phyloP scores from a whole-genome alignment of 2,329 filamentous ascomycete genomes.

The Diaporthe humulicola region DNA sequence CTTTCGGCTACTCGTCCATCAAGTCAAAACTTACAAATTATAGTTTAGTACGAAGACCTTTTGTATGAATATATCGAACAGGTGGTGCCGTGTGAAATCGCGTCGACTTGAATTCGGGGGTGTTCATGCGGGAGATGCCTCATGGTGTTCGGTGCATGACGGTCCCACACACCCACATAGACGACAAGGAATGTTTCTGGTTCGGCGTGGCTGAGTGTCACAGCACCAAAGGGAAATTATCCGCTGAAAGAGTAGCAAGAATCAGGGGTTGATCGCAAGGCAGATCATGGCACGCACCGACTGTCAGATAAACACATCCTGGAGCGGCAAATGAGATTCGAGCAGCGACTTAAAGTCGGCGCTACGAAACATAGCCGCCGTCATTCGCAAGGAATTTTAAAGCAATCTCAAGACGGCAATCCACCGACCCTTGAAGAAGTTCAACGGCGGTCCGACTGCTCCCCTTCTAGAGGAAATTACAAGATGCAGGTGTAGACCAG shows the following conservation, averaged over 20 bases:
- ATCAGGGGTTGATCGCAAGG: neutral
- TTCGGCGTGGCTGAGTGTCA: neutral
- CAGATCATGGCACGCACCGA: too few species aligned
- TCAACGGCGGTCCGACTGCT: neutral
- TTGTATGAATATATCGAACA: too few species aligned
- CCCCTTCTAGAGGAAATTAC: neutral
- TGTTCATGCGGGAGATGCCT: neutral
- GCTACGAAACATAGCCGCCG: neutral
- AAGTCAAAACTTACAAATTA: too few species aligned
- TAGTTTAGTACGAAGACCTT: too few species aligned
- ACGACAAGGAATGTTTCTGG: neutral
- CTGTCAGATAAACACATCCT: neutral
- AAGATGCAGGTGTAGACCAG: neutral
- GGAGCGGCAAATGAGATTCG: neutral
- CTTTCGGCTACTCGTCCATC: too few species aligned
- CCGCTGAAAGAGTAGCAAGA: too few species aligned
- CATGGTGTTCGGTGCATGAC: neutral
- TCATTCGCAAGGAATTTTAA: neutral
- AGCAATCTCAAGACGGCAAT: neutral
- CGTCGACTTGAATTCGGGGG: neutral
- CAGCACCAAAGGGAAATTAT: too few species aligned
- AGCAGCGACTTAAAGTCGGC: neutral
- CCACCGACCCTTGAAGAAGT: neutral
- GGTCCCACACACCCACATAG: neutral
- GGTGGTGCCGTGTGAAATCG: neutral